Evolutionary conservation across 2,329 filamentous ascomycete species (phyloP).

Genomic region (Aspergillus uvarum): DNA sequence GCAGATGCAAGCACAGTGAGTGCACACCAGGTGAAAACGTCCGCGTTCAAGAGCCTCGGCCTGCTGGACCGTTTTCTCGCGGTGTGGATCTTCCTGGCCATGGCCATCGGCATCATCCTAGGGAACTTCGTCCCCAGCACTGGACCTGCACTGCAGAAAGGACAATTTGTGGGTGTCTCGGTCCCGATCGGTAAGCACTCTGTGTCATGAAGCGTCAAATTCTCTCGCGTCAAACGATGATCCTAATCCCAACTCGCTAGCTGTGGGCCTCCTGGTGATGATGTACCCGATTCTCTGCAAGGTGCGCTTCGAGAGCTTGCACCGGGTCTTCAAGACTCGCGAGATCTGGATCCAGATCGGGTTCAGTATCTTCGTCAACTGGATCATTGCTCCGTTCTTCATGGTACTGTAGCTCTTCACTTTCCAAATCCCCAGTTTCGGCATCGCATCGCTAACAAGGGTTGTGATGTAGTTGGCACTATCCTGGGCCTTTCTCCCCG

Average conservation of each 20-base stretch:
- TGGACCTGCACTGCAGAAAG: conserved; percentile 62
- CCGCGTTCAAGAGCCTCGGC: conserved; percentile 21
- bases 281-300: conserved; percentile 94
- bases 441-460: not conserved
- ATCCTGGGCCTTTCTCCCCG: conserved; percentile 55
- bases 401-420: conserved; percentile 58
- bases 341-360: conserved; percentile 73
- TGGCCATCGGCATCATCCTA: conserved; percentile 70
- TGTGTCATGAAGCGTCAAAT: too few relatives aligned
- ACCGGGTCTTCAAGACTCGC: conserved; percentile 61
- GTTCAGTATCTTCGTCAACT: conserved; percentile 76
- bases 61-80: conserved; percentile 24
- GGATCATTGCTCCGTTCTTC: conserved; percentile 76
- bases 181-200: conserved; percentile 58
- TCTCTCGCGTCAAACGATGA: too few relatives aligned
- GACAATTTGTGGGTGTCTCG: conserved; percentile 69
- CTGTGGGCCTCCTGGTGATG: conserved; percentile 80
- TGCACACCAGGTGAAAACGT: not conserved
- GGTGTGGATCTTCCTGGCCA: conserved; percentile 74
- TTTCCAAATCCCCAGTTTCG: too few relatives aligned
- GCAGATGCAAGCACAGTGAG: not conserved
- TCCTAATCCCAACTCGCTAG: conserved; percentile 42
- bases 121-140: conserved; percentile 70
- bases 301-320: conserved; percentile 73
- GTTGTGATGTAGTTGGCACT: conserved; percentile 44